Conservation (phyloP, 768 basidiomycete genomes). For the Cyclocybe aegerita region DNA sequence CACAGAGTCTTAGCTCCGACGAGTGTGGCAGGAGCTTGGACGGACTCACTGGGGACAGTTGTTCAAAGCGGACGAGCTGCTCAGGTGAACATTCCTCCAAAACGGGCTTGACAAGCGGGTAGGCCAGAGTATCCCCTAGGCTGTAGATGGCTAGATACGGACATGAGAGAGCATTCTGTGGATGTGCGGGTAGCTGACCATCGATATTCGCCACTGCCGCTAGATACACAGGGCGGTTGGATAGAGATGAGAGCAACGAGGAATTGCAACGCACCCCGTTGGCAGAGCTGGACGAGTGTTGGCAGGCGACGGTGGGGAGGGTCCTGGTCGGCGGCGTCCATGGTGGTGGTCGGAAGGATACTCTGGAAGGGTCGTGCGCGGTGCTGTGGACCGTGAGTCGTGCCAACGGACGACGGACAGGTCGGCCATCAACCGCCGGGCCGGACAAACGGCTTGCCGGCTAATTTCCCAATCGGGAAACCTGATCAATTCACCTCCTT, state of each 20-base stretch:
- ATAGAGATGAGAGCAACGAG: neutral
- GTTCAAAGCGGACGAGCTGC: slow-evolving; percentile 67
- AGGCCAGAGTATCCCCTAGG: slow-evolving; percentile 63
- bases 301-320: slow-evolving; percentile 45
- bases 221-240: slow-evolving; percentile 22
- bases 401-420: neutral
- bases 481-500: neutral
- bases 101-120: slow-evolving; percentile 68
- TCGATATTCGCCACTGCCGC: slow-evolving; percentile 63
- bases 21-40: neutral
- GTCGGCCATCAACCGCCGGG: neutral
- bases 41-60: slow-evolving; percentile 62
- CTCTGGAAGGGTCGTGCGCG: neutral
- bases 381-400: slow-evolving; percentile 1
- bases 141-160: slow-evolving; percentile 54
- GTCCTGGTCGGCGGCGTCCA: slow-evolving; percentile 17
- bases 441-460: slow-evolving; percentile 1
- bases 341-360: slow-evolving; percentile 6
- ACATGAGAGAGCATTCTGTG: slow-evolving; percentile 4
- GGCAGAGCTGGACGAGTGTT: slow-evolving; percentile 67
- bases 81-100: slow-evolving; percentile 72
- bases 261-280: slow-evolving; percentile 54
- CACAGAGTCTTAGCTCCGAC: slow-evolving; percentile 2
- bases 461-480: slow-evolving; percentile 7
- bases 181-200: slow-evolving; percentile 37